A percentile compares a stretch with the other conserved stretches of the same genome.
These are phyloP conservation scores for Noccaea caerulescens DNA, from an alignment of 345 rosid genomes.

Conservation along the genomic window DNA sequence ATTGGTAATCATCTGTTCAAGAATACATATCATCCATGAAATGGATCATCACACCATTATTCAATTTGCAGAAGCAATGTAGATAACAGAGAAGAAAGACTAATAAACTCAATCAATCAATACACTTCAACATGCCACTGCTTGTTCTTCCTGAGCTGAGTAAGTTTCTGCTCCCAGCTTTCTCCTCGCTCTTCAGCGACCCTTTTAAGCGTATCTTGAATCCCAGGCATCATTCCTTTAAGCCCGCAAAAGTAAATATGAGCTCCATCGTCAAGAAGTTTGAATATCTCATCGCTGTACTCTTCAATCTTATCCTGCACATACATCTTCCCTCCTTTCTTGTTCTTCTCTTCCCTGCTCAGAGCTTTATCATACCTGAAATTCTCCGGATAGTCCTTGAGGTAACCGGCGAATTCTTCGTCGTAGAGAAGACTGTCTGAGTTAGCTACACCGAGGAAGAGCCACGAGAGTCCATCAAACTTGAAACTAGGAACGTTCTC, in stretches of 20 bases:
- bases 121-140: slow-evolving; percentile 99
- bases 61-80: too few relatives aligned
- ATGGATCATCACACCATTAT: too few relatives aligned
- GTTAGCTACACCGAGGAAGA: slow-evolving; percentile 98
- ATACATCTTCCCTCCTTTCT: slow-evolving; percentile 95
- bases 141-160: slow-evolving; percentile 95
- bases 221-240: slow-evolving; percentile 99
- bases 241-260: slow-evolving; percentile 99
- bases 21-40: background rate
- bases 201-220: slow-evolving; percentile 84
- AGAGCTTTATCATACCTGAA: slow-evolving; percentile 88
- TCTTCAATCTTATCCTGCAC: slow-evolving; percentile 99
- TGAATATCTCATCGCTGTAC: slow-evolving; percentile 89
- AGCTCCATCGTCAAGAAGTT: slow-evolving; percentile 85
- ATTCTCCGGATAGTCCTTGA: slow-evolving; percentile 70
- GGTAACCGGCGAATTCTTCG: slow-evolving; percentile 82
- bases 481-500: slow-evolving; percentile 77
- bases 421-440: slow-evolving; percentile 92
- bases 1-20: background rate
- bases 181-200: slow-evolving; percentile 91
- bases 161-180: slow-evolving; percentile 93
- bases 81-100: too few relatives aligned
- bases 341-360: slow-evolving; percentile 92
- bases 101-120: background rate
- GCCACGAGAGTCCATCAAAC: slow-evolving; percentile 94